Evolutionary conservation across 495 filamentous ascomycete species (phyloP), one percentile per base, ranked within the genome.

Genomic region (Tuber borchii): DNA sequence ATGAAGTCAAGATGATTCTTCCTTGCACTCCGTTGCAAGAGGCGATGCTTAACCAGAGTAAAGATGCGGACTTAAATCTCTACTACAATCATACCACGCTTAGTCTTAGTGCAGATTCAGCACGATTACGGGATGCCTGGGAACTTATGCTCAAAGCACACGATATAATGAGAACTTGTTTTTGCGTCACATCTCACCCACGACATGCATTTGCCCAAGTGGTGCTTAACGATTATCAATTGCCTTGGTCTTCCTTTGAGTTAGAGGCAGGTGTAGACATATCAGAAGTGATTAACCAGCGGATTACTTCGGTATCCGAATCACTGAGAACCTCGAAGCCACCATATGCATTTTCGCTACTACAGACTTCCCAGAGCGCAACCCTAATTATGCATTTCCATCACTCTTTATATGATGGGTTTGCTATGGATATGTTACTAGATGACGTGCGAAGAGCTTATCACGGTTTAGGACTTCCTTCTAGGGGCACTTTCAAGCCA

Each of bases 1-100:
- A 82, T 20, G 72, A 74, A 0, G 85, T 92, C 9, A 78, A 88
- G 68, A 83, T 82, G 39, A 86, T 95, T 40, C 84, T 93, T 20
- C 93, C 93, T 37, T 95, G 93, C 79, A 94, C 93, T 5, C 91
- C 93, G 3, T 83, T 96, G 2, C 93, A 96, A 79, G 91, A 94
- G 83, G 90, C 89, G 14, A 95, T 95, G 91, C 85, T 96, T 12
- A 88, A 87, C 20, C 85, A 86, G n/a, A 85, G 86, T 10, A 69
- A 78, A 5, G 85, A 82, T 12, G 77, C 79, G 37, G 82, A 82
- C 56, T 78, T 83, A 17, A 80, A 78, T 1, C 79, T 87, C 14
- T 91, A 91, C 76, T 87, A 84, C 77, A 91, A 91, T 75, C 85
- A 86, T 48, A 85, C 89, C 2, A 75, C 87, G 7, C 84, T 91